phyloP scores from a whole-genome alignment of 164 flowering plant genomes.

The Kalanchoe fedtschenkoi region DNA sequence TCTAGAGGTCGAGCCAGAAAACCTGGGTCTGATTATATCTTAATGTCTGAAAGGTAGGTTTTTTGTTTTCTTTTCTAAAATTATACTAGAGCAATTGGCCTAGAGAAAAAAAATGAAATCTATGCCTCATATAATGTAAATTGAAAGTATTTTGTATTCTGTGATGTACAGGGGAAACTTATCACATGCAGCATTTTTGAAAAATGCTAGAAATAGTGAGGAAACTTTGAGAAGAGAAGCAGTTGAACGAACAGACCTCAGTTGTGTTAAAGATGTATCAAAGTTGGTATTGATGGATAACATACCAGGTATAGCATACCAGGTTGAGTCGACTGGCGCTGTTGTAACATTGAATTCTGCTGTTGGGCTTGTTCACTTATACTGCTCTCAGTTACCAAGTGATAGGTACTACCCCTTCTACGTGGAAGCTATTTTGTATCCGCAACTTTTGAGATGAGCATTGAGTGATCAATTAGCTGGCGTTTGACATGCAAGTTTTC shows the following conservation, averaged over 20 bases:
- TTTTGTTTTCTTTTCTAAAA: neutral
- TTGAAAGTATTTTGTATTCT: neutral
- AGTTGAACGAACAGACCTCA: constrained; percentile 90
- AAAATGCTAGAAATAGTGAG: constrained; percentile 96
- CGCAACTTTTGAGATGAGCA: neutral
- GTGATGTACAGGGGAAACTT: constrained; percentile 52
- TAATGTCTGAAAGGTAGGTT: constrained; percentile 95
- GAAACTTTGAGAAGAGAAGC: constrained; percentile 97
- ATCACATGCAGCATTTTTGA: constrained; percentile 80
- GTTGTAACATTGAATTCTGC: constrained; percentile 95
- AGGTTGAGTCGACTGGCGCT: constrained; percentile 98
- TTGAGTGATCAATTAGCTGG: neutral
- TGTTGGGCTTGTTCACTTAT: constrained; percentile 93
- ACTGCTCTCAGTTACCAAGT: constrained; percentile 97
- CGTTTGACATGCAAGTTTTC: neutral
- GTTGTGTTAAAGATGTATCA: constrained; percentile 71
- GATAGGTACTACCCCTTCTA: constrained; percentile 56
- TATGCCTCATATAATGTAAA: neutral
- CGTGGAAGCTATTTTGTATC: neutral
- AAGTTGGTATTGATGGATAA: constrained; percentile 50
- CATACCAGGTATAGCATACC: constrained; percentile 71
- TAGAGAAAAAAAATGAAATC: neutral
- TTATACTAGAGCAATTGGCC: neutral
- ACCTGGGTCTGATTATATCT: constrained; percentile 96
- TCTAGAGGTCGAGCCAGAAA: constrained; percentile 98